A percentile compares a stretch with the other conserved stretches of the same genome.
Evolutionary conservation across 371 early-diverging fungal species (phyloP).

Genomic region (Mucor indicus): DNA sequence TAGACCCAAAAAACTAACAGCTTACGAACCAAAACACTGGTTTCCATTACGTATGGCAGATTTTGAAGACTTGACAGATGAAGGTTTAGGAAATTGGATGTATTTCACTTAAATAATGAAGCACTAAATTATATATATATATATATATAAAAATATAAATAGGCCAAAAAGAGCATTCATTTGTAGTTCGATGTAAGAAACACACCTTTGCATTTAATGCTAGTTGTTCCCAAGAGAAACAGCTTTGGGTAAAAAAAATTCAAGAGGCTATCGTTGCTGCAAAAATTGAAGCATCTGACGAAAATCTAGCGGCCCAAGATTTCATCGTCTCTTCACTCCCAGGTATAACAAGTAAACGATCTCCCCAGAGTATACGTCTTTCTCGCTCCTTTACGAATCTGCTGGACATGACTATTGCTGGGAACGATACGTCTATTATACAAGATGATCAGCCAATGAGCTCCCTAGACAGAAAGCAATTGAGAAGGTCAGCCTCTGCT

Average conservation of each 20-base stretch:
- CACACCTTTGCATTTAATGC: conserved; percentile 46
- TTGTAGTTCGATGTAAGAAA: conserved; percentile 38
- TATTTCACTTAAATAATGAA: neutral
- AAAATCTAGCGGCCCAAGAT: conserved; percentile 8
- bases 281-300: conserved; percentile 11
- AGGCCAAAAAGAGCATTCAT: conserved; percentile 35
- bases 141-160: neutral
- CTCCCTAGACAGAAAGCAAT: neutral
- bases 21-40: conserved; percentile 60
- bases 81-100: conserved; percentile 28
- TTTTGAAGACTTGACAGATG: conserved; percentile 39
- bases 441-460: neutral
- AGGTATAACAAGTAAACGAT: conserved; percentile 17
- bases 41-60: conserved; percentile 51
- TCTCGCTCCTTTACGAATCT: conserved; percentile 31
- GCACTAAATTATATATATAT: neutral
- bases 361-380: conserved; percentile 15
- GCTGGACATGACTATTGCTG: conserved; percentile 8
- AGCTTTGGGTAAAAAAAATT: conserved; percentile 36
- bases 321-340: conserved; percentile 30
- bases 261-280: conserved; percentile 27
- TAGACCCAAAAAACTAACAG: conserved; percentile 48
- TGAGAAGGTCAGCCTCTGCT: conserved; percentile 14
- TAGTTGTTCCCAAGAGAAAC: conserved; percentile 43
- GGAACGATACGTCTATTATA: neutral